Percentiles rank a stretch among this genome's conserved stretches.
These are phyloP conservation scores for Manihot esculenta DNA, from an alignment of 441 rosid species.

Conservation along the genomic window DNA sequence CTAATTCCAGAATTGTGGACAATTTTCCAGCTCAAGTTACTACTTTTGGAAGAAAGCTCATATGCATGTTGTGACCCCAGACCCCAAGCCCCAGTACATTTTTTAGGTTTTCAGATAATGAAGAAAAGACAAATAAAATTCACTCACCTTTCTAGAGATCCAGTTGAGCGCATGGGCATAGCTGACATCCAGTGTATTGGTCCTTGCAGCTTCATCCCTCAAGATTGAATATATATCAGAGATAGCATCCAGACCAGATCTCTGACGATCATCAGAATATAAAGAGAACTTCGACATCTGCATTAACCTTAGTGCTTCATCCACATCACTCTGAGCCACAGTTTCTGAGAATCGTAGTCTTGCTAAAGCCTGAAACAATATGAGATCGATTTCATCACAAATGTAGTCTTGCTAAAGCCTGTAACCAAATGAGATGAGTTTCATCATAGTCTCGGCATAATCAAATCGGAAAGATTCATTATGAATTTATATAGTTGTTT, in stretches of 20 bases:
- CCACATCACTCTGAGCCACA: slow-evolving; percentile 98
- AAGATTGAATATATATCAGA: slow-evolving; percentile 96
- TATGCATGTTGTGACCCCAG: too few species aligned
- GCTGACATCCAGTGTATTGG: slow-evolving; percentile 73
- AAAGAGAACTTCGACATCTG: slow-evolving; percentile 99
- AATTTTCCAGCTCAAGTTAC: background rate
- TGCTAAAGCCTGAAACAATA: slow-evolving; percentile 76
- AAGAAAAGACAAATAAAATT: background rate
- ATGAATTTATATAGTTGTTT: background rate
- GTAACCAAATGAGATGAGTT: too few species aligned
- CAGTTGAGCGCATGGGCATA: slow-evolving; percentile 94
- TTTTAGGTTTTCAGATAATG: too few species aligned
- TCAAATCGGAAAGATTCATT: background rate
- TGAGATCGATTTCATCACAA: slow-evolving; percentile 16
- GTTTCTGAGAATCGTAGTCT: slow-evolving; percentile 94
- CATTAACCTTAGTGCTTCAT: slow-evolving; percentile 93
- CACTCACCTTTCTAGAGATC: slow-evolving; percentile 95
- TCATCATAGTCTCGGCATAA: too few species aligned
- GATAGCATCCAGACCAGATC: slow-evolving; percentile 94
- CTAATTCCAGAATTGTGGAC: background rate
- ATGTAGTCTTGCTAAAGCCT: background rate
- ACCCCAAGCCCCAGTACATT: too few species aligned
- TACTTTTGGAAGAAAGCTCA: background rate
- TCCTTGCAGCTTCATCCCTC: slow-evolving; percentile 97
- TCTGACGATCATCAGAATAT: slow-evolving; percentile 90